Conservation (phyloP, 139 green algal genomes). For the Asterochloris sp. region DNA sequence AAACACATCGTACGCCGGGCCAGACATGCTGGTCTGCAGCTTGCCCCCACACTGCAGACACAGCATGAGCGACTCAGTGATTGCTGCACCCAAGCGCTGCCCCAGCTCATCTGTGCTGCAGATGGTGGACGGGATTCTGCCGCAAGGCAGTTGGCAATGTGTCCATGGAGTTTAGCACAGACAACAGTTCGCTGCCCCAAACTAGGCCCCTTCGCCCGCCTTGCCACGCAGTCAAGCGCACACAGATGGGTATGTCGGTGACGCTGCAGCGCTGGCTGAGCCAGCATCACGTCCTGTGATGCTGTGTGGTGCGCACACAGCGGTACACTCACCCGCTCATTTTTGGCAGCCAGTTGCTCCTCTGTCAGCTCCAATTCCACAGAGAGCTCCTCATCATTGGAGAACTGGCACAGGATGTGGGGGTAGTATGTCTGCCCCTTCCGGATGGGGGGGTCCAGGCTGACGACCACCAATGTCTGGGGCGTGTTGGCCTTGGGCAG, state of each 20-base stretch:
- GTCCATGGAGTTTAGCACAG: too few species aligned
- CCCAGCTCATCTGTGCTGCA: too few species aligned
- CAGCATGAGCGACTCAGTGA: background rate
- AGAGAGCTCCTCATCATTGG: constrained; percentile 73
- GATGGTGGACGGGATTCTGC: too few species aligned
- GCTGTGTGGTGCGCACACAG: background rate
- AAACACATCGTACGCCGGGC: constrained; percentile 85
- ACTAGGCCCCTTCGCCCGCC: too few species aligned
- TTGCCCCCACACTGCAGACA: constrained; percentile 33
- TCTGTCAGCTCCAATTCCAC: constrained; percentile 77
- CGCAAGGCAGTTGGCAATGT: too few species aligned
- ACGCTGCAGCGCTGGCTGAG: too few species aligned
- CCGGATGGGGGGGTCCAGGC: constrained; percentile 91
- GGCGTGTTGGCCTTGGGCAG: constrained; percentile 84
- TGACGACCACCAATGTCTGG: constrained; percentile 87
- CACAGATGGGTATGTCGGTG: too few species aligned
- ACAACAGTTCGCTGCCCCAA: too few species aligned
- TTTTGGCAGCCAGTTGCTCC: constrained; percentile 73
- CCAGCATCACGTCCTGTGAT: background rate
- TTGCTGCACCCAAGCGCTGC: too few species aligned
- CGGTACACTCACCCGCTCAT: constrained; percentile 58
- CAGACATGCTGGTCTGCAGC: constrained; percentile 48
- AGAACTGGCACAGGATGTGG: constrained; percentile 90
- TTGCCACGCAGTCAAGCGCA: too few species aligned
- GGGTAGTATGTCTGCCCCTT: constrained; percentile 97